These are phyloP conservation scores for Pythium insidiosum DNA, from an alignment of 352 stramenopile species.

Conservation along the genomic window DNA sequence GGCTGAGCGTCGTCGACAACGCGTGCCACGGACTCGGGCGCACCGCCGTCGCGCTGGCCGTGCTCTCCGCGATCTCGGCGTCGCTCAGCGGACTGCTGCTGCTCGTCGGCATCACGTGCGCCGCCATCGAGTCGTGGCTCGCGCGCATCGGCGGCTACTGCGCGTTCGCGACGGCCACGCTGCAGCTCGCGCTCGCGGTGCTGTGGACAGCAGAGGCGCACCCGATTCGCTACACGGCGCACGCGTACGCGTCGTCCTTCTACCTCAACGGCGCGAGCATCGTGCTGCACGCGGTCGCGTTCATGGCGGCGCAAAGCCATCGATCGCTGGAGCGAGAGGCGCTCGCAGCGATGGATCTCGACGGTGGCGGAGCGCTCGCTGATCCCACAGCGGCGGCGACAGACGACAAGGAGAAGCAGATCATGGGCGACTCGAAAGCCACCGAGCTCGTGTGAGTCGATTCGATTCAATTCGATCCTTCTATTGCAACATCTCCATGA, in stretches of 20 bases:
- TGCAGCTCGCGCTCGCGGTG: conserved; percentile 24
- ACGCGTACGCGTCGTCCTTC: conserved; percentile 34
- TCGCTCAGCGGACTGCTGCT: conserved; percentile 20
- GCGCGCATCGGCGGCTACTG: conserved; percentile 22
- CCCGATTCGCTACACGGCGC: conserved; percentile 16
- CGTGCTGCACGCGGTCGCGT: conserved; percentile 18
- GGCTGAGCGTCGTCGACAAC: conserved; percentile 33
- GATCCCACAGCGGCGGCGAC: conserved; percentile 18
- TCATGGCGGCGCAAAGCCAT: conserved; percentile 25
- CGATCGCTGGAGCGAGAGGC: conserved; percentile 28
- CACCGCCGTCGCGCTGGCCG: conserved; percentile 18
- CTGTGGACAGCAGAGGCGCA: conserved; percentile 34
- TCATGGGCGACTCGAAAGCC: neutral
- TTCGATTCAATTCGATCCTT: neutral
- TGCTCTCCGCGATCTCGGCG: conserved; percentile 17
- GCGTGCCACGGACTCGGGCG: conserved; percentile 28
- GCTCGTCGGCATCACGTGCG: conserved; percentile 33
- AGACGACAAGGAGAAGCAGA: conserved; percentile 13
- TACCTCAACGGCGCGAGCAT: conserved; percentile 36
- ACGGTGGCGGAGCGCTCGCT: too few relatives aligned
- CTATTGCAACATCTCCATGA: conserved; percentile 40
- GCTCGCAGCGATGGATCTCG: conserved; percentile 10
- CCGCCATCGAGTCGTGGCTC: conserved; percentile 29
- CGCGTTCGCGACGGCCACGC: conserved; percentile 9
- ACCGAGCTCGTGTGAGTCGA: conserved; percentile 2